These are phyloP conservation scores for Gamsiella multidivaricata DNA, from an alignment of 192 early-diverging fungal genomes.

Conservation along the genomic window DNA sequence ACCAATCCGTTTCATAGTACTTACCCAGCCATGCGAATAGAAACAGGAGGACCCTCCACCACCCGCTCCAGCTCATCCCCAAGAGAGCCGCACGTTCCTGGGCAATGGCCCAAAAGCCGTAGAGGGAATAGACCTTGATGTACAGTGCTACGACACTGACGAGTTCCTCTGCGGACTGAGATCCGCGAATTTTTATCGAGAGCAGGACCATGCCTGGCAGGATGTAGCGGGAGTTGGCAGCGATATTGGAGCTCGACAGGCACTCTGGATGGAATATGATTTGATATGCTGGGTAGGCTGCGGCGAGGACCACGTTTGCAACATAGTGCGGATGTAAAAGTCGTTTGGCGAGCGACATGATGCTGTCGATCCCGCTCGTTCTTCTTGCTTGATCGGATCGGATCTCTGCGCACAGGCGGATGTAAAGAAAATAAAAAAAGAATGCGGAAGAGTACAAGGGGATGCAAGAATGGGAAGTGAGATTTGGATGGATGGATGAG, in stretches of 20 bases:
- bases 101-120: slow-evolving; percentile 46
- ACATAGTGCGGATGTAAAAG: slow-evolving; percentile 59
- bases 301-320: slow-evolving; percentile 32
- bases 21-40: slow-evolving; percentile 56
- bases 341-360: slow-evolving; percentile 52
- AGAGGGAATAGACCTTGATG: slow-evolving; percentile 56
- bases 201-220: slow-evolving; percentile 20
- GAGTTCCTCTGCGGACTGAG: slow-evolving; percentile 62
- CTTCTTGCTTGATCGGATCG: not conserved
- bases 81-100: not conserved
- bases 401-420: not conserved
- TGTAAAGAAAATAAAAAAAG: not conserved
- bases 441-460: not conserved
- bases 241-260: slow-evolving; percentile 11
- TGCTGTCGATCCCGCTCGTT: not conserved
- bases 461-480: not conserved
- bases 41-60: slow-evolving; percentile 53
- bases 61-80: slow-evolving; percentile 36
- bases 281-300: slow-evolving; percentile 31
- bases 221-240: slow-evolving; percentile 29
- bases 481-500: too few species aligned
- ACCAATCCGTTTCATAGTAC: too few species aligned
- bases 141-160: slow-evolving; percentile 58
- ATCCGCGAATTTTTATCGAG: slow-evolving; percentile 33
- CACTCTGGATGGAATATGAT: slow-evolving; percentile 36